Evolutionary conservation across 768 basidiomycete genomes (phyloP), one percentile per base, ranked within the genome.

Genomic region (Rhodosporidiobolus sp.): DNA sequence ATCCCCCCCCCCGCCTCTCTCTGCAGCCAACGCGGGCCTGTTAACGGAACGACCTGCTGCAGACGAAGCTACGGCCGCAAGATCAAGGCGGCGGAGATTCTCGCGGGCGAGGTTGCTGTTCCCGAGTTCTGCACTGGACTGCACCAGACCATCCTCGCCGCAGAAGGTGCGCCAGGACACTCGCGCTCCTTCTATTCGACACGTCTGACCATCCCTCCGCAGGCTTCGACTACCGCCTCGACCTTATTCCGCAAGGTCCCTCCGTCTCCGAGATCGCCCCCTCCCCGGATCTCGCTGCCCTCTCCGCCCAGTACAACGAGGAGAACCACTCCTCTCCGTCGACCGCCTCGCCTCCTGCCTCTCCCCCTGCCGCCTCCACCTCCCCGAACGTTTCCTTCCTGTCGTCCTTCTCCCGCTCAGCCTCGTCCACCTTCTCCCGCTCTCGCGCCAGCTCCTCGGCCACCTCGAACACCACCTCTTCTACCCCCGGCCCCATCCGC

Each of bases 51-150:
- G n/a, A n/a, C 11, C 38, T 35, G 32, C 12, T 28, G 17, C 55
- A 64, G 66, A 17, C 48, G 64, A 12, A 56, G 28, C 8, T 72
- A 72, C 34, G 64, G 57, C 1, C 28, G 55, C 4, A 24, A 26
- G n/a, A n/a, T 73, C 34, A 59, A 63, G 49, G 65, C 69, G 19
- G 43, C 59, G 35, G 69, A 76, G 34, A 65, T 76, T 43, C 58
- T 76, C 7, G 45, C 30, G 10, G 75, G 75, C 24, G 59, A 64
- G 9, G 58, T 70, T 14, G 6, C 20, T 20, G 49, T 26, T 5
- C 62, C 64, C 0, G 26, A 50, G 16, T 76, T 71, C 69, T 62
- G 46, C 35, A 32, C 55, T 0, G 57, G 63, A 1, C 34, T 76
- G 17, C 62, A 62, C 10, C 52, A 76, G 26, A 70, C 69, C 3